Conservation (phyloP, 768 basidiomycete species). For the Leccinum truebloodii region DNA sequence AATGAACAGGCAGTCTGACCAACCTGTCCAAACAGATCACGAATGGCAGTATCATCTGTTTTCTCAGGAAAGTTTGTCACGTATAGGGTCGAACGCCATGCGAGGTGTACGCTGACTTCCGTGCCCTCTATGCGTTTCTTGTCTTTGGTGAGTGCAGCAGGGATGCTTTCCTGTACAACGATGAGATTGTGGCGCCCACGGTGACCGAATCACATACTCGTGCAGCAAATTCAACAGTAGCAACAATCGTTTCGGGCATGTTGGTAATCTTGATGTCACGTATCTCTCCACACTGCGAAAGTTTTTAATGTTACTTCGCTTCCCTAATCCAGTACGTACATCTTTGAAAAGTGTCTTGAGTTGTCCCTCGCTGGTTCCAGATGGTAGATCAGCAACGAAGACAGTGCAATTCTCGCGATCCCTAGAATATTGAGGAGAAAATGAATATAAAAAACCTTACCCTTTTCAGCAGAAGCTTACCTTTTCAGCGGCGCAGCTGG, state of each 20-base stretch:
- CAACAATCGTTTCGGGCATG: constrained; percentile 60
- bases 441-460: background rate
- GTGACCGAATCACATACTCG: constrained; percentile 35
- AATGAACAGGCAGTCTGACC: constrained; percentile 13
- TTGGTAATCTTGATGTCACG: constrained; percentile 82
- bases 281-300: constrained; percentile 78
- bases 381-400: constrained; percentile 74
- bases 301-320: constrained; percentile 9
- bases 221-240: constrained; percentile 85
- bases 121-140: constrained; percentile 79
- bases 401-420: constrained; percentile 96
- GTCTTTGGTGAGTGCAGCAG: constrained; percentile 89
- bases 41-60: constrained; percentile 73
- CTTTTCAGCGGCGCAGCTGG: constrained; percentile 57
- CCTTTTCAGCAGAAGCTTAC: constrained; percentile 33
- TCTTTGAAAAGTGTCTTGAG: constrained; percentile 82
- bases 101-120: constrained; percentile 84
- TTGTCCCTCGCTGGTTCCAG: constrained; percentile 59
- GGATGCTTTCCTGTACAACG: constrained; percentile 66
- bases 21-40: constrained; percentile 79
- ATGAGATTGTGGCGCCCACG: background rate
- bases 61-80: constrained; percentile 94
- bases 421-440: constrained; percentile 40
- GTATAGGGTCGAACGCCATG: constrained; percentile 93
- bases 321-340: constrained; percentile 44